Percentiles rank a stretch among this genome's conserved stretches.
Evolutionary conservation across 2,329 filamentous ascomycete genomes (phyloP).

Genomic region (Trichoderma afroharzianum): DNA sequence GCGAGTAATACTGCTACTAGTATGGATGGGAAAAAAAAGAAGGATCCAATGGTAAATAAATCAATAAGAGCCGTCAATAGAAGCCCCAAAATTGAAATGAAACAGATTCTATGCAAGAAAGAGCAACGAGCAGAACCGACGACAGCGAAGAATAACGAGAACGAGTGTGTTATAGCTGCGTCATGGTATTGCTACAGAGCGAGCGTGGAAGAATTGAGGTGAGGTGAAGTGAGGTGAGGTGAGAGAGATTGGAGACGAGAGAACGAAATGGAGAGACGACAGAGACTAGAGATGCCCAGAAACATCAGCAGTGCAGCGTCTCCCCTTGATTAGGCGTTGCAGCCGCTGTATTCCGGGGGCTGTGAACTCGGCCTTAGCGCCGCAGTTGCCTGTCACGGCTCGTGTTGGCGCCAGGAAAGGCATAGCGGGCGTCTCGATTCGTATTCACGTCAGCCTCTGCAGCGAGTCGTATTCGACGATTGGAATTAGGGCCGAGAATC

Average conservation of each 20-base stretch:
- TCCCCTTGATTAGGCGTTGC: neutral
- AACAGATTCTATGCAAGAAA: neutral
- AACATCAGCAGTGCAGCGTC: neutral
- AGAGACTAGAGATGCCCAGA: neutral
- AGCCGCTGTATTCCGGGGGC: neutral
- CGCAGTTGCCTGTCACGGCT: constrained; percentile 7
- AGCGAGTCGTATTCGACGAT: neutral
- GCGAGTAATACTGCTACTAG: neutral
- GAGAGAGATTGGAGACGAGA: neutral
- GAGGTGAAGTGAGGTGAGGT: neutral
- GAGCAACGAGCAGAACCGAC: neutral
- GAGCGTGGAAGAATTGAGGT: neutral
- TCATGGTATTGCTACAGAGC: constrained; percentile 1
- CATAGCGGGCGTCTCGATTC: constrained; percentile 7
- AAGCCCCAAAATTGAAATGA: neutral
- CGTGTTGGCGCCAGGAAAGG: constrained; percentile 2
- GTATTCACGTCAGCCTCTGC: constrained; percentile 6
- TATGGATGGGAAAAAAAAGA: neutral
- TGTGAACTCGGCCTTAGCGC: constrained; percentile 7
- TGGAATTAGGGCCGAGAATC: neutral
- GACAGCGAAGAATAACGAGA: neutral
- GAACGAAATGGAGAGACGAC: neutral
- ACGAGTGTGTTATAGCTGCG: constrained; percentile 13
- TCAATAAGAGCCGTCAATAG: neutral
- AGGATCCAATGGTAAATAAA: neutral